A percentile compares a stretch with the other conserved stretches of the same genome.
Conservation (phyloP, 805 yeast species). For the Lipomyces kockii region DNA sequence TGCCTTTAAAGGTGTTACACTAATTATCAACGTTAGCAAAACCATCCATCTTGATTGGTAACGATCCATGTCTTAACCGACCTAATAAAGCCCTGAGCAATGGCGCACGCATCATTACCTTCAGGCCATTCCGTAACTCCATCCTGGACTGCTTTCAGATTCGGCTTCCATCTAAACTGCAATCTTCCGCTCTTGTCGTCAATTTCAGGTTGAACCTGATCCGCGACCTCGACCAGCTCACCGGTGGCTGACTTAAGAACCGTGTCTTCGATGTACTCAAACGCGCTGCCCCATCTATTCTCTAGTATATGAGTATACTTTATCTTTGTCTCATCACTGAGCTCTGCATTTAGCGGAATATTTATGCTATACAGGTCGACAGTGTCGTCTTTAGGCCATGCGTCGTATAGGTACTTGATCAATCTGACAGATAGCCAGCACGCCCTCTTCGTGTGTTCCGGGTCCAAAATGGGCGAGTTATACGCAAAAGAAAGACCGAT, state of each 20-base stretch:
- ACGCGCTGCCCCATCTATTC: slow-evolving; percentile 79
- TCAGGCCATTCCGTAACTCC: slow-evolving; percentile 51
- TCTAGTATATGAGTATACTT: slow-evolving; percentile 77
- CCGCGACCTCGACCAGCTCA: slow-evolving; percentile 25
- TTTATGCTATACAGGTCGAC: slow-evolving; percentile 83
- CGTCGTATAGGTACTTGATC: slow-evolving; percentile 59
- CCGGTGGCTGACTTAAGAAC: slow-evolving; percentile 29
- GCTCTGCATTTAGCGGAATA: slow-evolving; percentile 68
- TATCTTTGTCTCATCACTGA: slow-evolving; percentile 65
- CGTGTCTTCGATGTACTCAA: slow-evolving; percentile 44
- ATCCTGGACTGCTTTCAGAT: slow-evolving; percentile 69
- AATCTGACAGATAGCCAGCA: slow-evolving; percentile 68
- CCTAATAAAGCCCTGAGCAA: slow-evolving; percentile 63
- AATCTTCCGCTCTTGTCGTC: slow-evolving; percentile 51
- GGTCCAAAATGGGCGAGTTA: slow-evolving; percentile 56
- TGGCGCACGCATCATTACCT: slow-evolving; percentile 71
- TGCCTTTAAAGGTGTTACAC: slow-evolving; percentile 75
- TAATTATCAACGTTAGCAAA: slow-evolving; percentile 23
- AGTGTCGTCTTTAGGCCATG: slow-evolving; percentile 56
- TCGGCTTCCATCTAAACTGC: slow-evolving; percentile 81
- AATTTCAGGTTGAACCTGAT: slow-evolving; percentile 48
- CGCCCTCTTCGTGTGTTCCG: slow-evolving; percentile 62
- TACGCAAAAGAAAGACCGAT: slow-evolving; percentile 90
- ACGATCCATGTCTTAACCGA: slow-evolving; percentile 35
- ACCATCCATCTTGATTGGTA: neutral